phyloP scores from a whole-genome alignment of 2,329 filamentous ascomycete genomes.

The Sporothrix variecibatus region DNA sequence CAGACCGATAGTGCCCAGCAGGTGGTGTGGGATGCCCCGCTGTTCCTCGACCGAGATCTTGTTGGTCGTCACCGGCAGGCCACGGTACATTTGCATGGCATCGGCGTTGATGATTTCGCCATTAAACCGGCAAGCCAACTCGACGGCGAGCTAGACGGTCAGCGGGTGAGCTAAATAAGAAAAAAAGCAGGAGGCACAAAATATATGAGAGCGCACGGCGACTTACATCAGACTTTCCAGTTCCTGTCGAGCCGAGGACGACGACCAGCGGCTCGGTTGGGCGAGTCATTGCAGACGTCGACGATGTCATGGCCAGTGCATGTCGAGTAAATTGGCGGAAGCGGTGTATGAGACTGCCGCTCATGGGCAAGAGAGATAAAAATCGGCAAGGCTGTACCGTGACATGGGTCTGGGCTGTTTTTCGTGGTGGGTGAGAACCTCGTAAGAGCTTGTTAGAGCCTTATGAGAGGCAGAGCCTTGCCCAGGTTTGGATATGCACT shows the following conservation, averaged over 20 bases:
- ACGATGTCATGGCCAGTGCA: conserved; percentile 41
- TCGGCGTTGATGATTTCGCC: conserved; percentile 97
- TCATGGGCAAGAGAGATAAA: conserved; percentile 2
- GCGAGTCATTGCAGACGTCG: conserved; percentile 32
- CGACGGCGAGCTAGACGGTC: conserved; percentile 74
- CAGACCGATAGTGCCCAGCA: conserved; percentile 76
- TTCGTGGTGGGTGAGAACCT: neutral
- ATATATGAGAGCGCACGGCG: neutral
- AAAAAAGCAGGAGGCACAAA: neutral
- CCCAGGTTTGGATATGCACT: neutral
- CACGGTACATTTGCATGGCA: conserved; percentile 95
- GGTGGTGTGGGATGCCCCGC: conserved; percentile 80
- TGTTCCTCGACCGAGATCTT: conserved; percentile 78
- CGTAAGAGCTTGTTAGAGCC: conserved; percentile 2
- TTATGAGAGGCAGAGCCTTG: neutral
- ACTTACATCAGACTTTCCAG: conserved; percentile 84
- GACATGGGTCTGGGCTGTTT: neutral
- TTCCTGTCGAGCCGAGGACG: conserved; percentile 86
- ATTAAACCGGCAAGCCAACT: conserved; percentile 78
- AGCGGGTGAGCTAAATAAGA: neutral
- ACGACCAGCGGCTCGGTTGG: conserved; percentile 68
- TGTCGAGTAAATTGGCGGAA: conserved; percentile 26
- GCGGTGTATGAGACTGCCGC: neutral
- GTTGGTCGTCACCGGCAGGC: conserved; percentile 92
- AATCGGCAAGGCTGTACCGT: neutral